Evolutionary conservation across 2,329 filamentous ascomycete species (phyloP).

Genomic region (Ascosphaera apis): DNA sequence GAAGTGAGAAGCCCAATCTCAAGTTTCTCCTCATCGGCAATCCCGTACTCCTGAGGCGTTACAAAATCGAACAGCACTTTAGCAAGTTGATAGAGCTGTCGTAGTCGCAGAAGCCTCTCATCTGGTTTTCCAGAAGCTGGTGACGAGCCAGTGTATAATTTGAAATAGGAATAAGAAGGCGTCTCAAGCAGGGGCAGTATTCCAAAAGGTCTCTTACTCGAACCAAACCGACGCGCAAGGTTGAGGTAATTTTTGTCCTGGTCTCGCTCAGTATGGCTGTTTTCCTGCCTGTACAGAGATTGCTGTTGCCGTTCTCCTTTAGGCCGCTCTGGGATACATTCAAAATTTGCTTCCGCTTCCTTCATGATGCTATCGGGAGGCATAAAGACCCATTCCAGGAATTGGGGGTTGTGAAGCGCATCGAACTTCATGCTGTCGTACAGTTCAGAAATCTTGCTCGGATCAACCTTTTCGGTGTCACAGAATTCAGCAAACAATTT

Average conservation of each 20-base stretch:
- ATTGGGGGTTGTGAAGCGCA: constrained; percentile 84
- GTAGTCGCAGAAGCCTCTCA: constrained; percentile 61
- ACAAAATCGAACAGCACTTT: constrained; percentile 98
- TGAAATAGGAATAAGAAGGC: constrained; percentile 54
- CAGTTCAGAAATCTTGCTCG: constrained; percentile 92
- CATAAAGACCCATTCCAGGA: constrained; percentile 93
- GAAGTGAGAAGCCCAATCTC: constrained; percentile 92
- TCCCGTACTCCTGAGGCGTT: constrained; percentile 94
- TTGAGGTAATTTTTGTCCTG: constrained; percentile 14
- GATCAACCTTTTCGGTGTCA: constrained; percentile 92
- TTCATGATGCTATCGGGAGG: constrained; percentile 51
- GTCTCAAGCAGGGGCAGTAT: constrained; percentile 27
- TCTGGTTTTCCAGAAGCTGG: constrained; percentile 61
- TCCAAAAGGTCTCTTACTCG: constrained; percentile 29
- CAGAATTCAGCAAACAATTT: constrained; percentile 94
- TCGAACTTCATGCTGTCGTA: constrained; percentile 99
- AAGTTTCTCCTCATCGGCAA: constrained; percentile 87
- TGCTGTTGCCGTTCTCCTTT: constrained; percentile 5
- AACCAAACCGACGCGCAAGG: constrained; percentile 20
- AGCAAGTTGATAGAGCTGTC: constrained; percentile 77
- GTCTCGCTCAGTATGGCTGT: constrained; percentile 7
- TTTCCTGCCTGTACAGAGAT: no score
- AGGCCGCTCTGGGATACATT: neutral
- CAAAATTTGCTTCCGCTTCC: constrained; percentile 39
- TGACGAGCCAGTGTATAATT: constrained; percentile 57